Evolutionary conservation across 495 filamentous ascomycete genomes (phyloP).

Genomic region (Neohortaea acidophila): DNA sequence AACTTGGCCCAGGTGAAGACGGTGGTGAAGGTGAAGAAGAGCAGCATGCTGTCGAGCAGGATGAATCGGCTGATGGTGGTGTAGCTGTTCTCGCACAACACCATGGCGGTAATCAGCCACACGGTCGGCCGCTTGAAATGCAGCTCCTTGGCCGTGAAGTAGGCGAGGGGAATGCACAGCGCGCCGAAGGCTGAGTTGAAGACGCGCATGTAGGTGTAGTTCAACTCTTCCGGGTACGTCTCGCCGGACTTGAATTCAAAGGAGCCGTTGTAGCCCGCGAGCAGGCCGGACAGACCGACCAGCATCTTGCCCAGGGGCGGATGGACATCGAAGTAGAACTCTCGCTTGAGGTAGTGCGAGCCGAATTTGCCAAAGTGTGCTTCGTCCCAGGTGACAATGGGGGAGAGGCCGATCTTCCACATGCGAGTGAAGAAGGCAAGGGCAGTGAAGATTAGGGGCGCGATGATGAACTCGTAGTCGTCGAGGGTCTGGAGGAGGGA

Average conservation of each 20-base stretch:
- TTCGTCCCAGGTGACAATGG: constrained; percentile 98
- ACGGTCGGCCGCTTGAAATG: constrained; percentile 72
- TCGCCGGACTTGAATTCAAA: constrained; percentile 99
- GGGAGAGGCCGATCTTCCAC: constrained; percentile 87
- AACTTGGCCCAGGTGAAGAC: constrained; percentile 94
- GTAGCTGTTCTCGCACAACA: constrained; percentile 96
- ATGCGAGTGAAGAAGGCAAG: constrained; percentile 87
- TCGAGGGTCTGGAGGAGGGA: constrained; percentile 50
- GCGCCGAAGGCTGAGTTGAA: constrained; percentile 95
- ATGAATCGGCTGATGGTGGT: constrained; percentile 97
- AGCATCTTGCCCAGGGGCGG: constrained; percentile 96
- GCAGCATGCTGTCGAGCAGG: constrained; percentile 90
- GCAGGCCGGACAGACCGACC: constrained; percentile 84
- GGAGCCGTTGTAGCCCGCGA: constrained; percentile 96
- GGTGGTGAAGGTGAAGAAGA: constrained; percentile 95
- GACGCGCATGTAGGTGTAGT: constrained; percentile 96
- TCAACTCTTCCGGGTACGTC: constrained; percentile 77
- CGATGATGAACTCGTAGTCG: constrained; percentile 73
- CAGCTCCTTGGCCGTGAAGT: constrained; percentile 82
- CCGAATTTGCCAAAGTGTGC: constrained; percentile 99
- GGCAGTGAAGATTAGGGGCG: constrained; percentile 73
- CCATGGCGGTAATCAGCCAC: constrained; percentile 92
- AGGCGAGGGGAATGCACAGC: constrained; percentile 82
- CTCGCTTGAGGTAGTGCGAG: constrained; percentile 94
- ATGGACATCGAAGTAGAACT: constrained; percentile 99